Percentiles rank a stretch among this genome's conserved stretches.
phyloP scores from a whole-genome alignment of 257 asterid species.

The Gentiana straminea region DNA sequence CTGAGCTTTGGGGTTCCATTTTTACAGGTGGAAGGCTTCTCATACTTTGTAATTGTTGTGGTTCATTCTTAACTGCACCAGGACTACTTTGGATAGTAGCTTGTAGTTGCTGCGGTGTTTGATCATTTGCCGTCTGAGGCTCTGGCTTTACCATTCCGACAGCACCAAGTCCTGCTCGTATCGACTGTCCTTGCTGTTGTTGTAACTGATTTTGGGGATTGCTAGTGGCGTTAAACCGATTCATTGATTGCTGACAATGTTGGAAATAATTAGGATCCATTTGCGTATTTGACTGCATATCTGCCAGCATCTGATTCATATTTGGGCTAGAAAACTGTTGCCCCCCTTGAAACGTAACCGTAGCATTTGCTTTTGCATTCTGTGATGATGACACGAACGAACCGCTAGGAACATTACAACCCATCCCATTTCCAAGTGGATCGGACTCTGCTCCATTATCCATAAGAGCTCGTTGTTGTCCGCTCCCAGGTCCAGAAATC shows the following conservation, averaged over 20 bases:
- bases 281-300: conserved; percentile 58
- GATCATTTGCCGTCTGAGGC: conserved; percentile 51
- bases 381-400: conserved; percentile 36
- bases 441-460: conserved; percentile 65
- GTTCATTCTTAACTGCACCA: conserved; percentile 60
- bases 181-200: conserved; percentile 63
- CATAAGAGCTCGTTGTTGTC: conserved; percentile 38
- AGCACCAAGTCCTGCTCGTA: conserved; percentile 56
- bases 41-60: conserved; percentile 53
- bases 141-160: conserved; percentile 60
- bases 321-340: conserved; percentile 53
- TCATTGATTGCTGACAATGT: conserved; percentile 53
- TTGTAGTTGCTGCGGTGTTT: conserved; percentile 57
- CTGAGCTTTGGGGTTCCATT: conserved; percentile 78
- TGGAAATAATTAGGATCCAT: conserved; percentile 43
- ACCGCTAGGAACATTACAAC: conserved; percentile 44
- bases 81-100: conserved; percentile 27
- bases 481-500: conserved; percentile 49
- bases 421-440: conserved; percentile 60
- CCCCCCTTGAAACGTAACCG: conserved; percentile 66
- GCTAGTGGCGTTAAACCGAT: conserved; percentile 50
- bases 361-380: conserved; percentile 30
- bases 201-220: conserved; percentile 42
- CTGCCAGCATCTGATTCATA: conserved; percentile 49
- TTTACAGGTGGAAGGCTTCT: conserved; percentile 56